A percentile compares a stretch with the other conserved stretches of the same genome.
These are phyloP conservation scores for Acanthamoeba royreba DNA, from an alignment of 208 protist genomes.

Conservation along the genomic window DNA sequence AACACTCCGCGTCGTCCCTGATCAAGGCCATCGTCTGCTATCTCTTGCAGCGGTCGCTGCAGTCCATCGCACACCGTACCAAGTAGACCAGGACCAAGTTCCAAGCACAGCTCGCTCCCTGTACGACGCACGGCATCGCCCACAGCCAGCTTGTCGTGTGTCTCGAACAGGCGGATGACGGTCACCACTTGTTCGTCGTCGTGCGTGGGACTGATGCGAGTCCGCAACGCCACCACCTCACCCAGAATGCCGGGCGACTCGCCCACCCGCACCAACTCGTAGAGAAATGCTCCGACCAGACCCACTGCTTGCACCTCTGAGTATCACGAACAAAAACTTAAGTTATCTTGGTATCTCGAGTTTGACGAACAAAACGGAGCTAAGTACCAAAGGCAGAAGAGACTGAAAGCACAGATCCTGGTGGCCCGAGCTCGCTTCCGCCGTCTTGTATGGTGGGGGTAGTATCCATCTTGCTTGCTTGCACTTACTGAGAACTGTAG, in stretches of 20 bases:
- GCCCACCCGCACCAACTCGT: not conserved
- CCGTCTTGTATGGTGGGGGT: too few relatives aligned
- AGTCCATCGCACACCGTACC: conserved; percentile 99
- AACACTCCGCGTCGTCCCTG: conserved; percentile 83
- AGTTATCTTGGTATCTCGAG: too few relatives aligned
- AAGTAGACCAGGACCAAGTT: conserved; percentile 98
- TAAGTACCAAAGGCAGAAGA: too few relatives aligned
- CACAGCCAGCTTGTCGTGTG: conserved; percentile 91
- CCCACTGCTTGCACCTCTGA: not conserved
- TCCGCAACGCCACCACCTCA: not conserved
- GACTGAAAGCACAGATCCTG: too few relatives aligned
- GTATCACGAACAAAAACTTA: too few relatives aligned
- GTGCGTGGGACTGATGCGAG: not conserved
- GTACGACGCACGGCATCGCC: conserved; percentile 98
- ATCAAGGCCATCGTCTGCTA: conserved; percentile 91
- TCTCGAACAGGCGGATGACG: not conserved
- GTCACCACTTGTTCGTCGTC: too few relatives aligned
- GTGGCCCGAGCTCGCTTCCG: too few relatives aligned
- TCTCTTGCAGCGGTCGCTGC: conserved; percentile 98
- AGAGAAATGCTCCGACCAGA: not conserved
- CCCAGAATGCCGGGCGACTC: not conserved
- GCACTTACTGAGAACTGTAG: too few relatives aligned
- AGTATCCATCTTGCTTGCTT: too few relatives aligned
- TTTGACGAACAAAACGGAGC: too few relatives aligned
- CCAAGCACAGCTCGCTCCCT: conserved; percentile 98